Conservation (phyloP, 2,329 filamentous ascomycete species). For the Diaporthe eres region DNA sequence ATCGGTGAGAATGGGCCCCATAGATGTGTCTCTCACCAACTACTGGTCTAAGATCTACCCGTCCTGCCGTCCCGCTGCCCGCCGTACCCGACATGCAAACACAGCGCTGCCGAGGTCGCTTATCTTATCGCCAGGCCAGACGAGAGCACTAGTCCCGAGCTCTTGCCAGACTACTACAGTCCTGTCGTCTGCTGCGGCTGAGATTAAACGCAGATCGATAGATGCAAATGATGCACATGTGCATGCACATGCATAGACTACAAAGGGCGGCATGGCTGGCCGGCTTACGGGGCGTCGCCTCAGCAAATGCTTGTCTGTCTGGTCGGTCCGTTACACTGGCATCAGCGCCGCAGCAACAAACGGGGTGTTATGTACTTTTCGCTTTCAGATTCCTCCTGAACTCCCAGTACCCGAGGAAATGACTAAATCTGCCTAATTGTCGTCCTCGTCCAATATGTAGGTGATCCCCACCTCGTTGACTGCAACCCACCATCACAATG, state of each 20-base stretch:
- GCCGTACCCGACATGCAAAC: conserved; percentile 24
- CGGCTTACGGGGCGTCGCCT: not conserved
- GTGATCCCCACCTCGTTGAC: not conserved
- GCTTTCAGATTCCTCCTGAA: conserved; percentile 33
- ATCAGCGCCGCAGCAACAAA: not conserved
- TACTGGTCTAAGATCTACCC: conserved; percentile 27
- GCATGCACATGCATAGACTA: not conserved
- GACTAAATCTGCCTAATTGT: conserved; percentile 2
- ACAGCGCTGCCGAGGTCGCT: conserved; percentile 27
- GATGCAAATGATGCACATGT: not conserved
- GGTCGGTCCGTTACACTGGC: not conserved
- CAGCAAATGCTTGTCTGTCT: not conserved
- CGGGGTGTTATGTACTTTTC: conserved; percentile 36
- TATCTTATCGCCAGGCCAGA: conserved; percentile 33
- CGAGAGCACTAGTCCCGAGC: not conserved
- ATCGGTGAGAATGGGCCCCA: conserved; percentile 7
- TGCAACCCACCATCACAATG: not conserved
- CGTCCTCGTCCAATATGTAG: conserved; percentile 19
- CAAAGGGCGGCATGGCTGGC: not conserved
- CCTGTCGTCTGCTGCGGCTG: not conserved
- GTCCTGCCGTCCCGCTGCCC: conserved; percentile 20
- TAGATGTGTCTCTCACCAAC: conserved; percentile 23
- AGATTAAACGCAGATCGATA: not conserved
- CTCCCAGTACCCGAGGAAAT: conserved; percentile 38
- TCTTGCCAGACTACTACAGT: not conserved